Evolutionary conservation across 2,329 filamentous ascomycete genomes (phyloP), one percentile per base, ranked within the genome.

Genomic region (Seiridium cupressi): DNA sequence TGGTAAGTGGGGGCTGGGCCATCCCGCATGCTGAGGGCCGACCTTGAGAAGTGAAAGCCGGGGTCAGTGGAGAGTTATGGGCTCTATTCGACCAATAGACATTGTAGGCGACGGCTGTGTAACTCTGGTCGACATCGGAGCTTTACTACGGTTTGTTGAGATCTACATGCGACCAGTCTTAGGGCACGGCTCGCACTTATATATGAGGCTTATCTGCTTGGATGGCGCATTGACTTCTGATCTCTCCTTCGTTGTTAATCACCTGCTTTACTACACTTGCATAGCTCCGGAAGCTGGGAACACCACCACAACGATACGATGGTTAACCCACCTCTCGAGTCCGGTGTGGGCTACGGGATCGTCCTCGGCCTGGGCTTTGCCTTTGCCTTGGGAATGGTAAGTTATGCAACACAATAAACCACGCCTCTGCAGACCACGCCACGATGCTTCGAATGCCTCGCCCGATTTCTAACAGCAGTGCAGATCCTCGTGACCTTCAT

Each of bases 301-400:
- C 13, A 18, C 34, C 36, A 38, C 13, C 34, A 32, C 13, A 51
- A 54, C 51, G 51, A 57, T 57, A 70, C 56, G 53, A 73, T 72
- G 70, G 64, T 62, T 57, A 62, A 64, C 3, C 63, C 78, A 31
- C 76, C 82, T 36, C 72, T 84, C 13, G 75, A 76, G 64, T 85
- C 90, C 69, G 86, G 84, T 59, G 89, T 88, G 63, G 90, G 91
- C 69, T 93, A 93, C 83, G 90, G 89, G 69, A 88, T 93, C 65
- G 85, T 93, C 55, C 76, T 93, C 40, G 90, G 90, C 18, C 75
- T 93, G 13, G 90, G 91, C 26, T 86, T 90, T 67, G 81, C 84
- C 34, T 93, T 93, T 75, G 88, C 90, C 44, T 77, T 93, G 61
- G 86, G 88, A 62, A 91, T 91, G 89, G 74, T 79, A 66, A 66